Evolutionary conservation across 2,329 filamentous ascomycete species (phyloP).

Genomic region (Trichoderma breve): DNA sequence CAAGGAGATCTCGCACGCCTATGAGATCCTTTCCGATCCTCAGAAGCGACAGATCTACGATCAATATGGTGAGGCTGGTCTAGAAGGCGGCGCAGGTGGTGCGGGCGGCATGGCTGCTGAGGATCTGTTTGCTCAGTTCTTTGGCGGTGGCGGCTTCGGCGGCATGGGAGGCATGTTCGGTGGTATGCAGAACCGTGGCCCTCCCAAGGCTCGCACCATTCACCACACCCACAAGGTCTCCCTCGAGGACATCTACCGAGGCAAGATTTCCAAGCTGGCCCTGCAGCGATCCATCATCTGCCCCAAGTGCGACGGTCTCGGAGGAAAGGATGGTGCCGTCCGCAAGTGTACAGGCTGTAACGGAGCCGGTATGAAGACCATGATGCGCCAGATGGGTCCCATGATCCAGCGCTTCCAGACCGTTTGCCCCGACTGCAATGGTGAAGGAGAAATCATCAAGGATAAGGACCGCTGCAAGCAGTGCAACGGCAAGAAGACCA

Average conservation of each 20-base stretch:
- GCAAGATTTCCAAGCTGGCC: conserved; percentile 95
- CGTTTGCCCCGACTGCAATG: conserved; percentile 96
- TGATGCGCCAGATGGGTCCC: conserved; percentile 99
- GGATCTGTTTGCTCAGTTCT: conserved; percentile 96
- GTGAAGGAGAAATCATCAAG: conserved; percentile 93
- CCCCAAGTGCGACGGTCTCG: conserved; percentile 86
- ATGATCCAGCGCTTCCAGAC: conserved; percentile 99
- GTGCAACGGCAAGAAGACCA: conserved; percentile 96
- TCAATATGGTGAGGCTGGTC: conserved; percentile 94
- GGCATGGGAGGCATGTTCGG: conserved; percentile 74
- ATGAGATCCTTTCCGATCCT: conserved; percentile 88
- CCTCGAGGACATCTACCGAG: conserved; percentile 95
- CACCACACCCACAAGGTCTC: conserved; percentile 98
- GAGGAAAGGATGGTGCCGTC: conserved; percentile 97
- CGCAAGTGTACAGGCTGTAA: conserved; percentile 89
- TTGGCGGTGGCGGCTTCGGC: conserved; percentile 68
- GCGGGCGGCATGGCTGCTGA: conserved; percentile 85
- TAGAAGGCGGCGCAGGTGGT: conserved; percentile 80
- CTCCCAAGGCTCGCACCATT: conserved; percentile 87
- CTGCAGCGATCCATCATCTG: conserved; percentile 98
- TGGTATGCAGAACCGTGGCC: conserved; percentile 75
- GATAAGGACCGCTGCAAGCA: conserved; percentile 98
- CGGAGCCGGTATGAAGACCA: conserved; percentile 96
- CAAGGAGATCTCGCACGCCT: conserved; percentile 94
- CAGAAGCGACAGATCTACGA: conserved; percentile 94